Conservation (phyloP, 78 protist species). For the Tieghemostelium lacteum region DNA sequence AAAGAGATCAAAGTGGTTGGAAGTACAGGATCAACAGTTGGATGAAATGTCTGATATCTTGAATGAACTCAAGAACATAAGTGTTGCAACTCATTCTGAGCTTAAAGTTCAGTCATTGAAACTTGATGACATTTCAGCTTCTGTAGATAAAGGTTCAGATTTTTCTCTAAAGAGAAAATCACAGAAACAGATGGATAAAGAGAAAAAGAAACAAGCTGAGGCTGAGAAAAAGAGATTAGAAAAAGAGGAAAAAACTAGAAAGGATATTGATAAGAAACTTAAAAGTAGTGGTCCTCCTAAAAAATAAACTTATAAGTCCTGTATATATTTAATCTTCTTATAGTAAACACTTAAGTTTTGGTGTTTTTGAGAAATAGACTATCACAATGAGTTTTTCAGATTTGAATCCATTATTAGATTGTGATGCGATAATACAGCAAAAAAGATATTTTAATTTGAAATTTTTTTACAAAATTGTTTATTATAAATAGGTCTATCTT, state of each 20-base stretch:
- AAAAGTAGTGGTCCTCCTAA: no score
- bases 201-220: slow-evolving; percentile 52
- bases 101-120: slow-evolving; percentile 13
- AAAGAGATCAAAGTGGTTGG: slow-evolving; percentile 28
- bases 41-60: slow-evolving; percentile 64
- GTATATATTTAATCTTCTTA: no score
- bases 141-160: slow-evolving; percentile 45
- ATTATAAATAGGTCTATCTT: no score
- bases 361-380: no score
- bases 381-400: no score
- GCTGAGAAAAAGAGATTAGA: slow-evolving; percentile 28
- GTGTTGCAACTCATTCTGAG: slow-evolving; percentile 43
- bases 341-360: no score
- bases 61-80: slow-evolving; percentile 37
- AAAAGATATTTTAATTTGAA: no score
- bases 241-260: slow-evolving; percentile 26
- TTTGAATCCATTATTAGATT: no score
- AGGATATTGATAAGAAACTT: slow-evolving; percentile 11
- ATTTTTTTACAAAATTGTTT: no score
- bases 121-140: slow-evolving; percentile 38
- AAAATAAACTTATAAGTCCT: no score
- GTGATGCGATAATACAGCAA: no score
- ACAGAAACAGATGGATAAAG: slow-evolving; percentile 22
- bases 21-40: slow-evolving; percentile 39
- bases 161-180: slow-evolving; percentile 43